Evolutionary conservation across 192 early-diverging fungal species (phyloP).

Genomic region (Geosiphon pyriformis): DNA sequence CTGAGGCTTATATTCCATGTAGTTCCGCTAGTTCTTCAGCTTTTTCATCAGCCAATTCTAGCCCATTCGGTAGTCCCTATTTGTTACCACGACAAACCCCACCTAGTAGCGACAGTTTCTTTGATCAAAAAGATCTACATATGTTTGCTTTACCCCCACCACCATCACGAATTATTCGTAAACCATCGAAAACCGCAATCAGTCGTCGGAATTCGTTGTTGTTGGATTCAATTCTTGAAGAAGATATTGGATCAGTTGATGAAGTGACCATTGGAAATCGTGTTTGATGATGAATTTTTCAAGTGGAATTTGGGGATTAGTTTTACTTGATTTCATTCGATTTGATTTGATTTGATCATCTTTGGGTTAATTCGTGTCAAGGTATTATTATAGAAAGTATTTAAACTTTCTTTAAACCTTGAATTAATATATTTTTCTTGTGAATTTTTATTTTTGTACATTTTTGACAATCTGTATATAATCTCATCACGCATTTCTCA

Average conservation of each 20-base stretch:
- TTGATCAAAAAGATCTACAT: neutral
- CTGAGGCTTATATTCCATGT: neutral
- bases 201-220: neutral
- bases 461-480: too few species aligned
- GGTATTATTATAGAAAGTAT: too few species aligned
- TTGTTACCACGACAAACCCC: neutral
- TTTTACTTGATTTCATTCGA: too few species aligned
- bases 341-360: too few species aligned
- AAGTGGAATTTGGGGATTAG: too few species aligned
- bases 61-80: neutral
- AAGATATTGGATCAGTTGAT: neutral
- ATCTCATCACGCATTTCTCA: too few species aligned
- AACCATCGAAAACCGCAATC: neutral
- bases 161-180: neutral
- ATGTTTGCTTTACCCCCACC: neutral
- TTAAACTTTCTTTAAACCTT: too few species aligned
- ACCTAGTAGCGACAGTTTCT: neutral
- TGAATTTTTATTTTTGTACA: too few species aligned
- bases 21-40: neutral
- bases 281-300: too few species aligned
- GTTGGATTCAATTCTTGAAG: neutral
- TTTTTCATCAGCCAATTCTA: neutral
- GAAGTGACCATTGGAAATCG: too few species aligned
- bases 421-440: too few species aligned
- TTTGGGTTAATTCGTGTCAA: too few species aligned